Base-by-base conservation (phyloP, 2,329 filamentous ascomycete species). In the Neonectria neomacrospora region DNA sequence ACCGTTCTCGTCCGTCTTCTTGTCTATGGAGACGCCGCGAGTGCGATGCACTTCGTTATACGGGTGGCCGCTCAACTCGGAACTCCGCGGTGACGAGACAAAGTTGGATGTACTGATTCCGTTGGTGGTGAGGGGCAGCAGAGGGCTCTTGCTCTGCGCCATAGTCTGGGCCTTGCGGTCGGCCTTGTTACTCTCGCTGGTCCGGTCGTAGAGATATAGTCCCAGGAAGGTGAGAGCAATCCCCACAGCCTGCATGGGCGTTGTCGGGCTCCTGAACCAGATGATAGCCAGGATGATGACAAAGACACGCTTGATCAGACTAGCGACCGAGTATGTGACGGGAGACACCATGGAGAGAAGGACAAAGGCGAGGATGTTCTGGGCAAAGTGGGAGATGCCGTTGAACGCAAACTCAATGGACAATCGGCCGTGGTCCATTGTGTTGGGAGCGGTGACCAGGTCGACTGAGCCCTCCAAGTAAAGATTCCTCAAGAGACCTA, bases 261-360 rank as follows among this genome's bases (percentile, higher is more conserved):
- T 97, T 32, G 96, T 97, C 1, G 91, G 88, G 77, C 90, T 97
- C 67, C 93, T 91, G 80, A 98, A 99, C 96, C 96, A 99, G 70
- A 98, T 81, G 66, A 99, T 95, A 7, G 96, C 94, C 71, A 97
- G 91, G 63, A 96, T 88, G 72, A 99, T 97, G 74, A 99, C 95
- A 75, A 97, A 97, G 12, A 99, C 96, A 52, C 96, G 91, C 81
- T 99, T 99, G 79, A 99, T 96, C 65, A 99, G 83, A 60, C 92
- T 96, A 37, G 96, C 96, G 39, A 99, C 95, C 0, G 93, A 97
- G 81, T 99, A 99, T 0, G 96, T 98, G 39, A 99, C 96, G 0
- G 96, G 96, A 0, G 94, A 97, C 12, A 98, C 91, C 82, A 97
- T 91, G 57, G 94, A 97, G 7, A 99, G 83, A 6, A 99, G 85